A percentile compares a stretch with the other conserved stretches of the same genome.
Evolutionary conservation across 768 basidiomycete genomes (phyloP).

Genomic region (Xerocomellus amylosporus): DNA sequence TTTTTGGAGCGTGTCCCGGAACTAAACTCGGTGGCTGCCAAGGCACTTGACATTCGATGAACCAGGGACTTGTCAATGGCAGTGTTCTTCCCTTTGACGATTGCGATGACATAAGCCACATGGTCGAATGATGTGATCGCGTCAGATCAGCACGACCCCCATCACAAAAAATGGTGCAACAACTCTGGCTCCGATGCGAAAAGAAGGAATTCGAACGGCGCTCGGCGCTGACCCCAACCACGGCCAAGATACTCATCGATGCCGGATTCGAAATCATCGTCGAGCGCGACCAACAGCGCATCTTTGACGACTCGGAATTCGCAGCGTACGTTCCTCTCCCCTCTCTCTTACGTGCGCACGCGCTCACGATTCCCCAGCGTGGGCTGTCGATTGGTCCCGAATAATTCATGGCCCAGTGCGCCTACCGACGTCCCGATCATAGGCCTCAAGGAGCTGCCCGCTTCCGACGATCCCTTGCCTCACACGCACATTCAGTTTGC

Average conservation of each 20-base stretch:
- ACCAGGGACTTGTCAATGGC: too few species aligned
- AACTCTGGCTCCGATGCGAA: constrained; percentile 95
- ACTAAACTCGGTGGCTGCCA: too few species aligned
- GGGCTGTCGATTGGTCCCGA: constrained; percentile 82
- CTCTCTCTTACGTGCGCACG: not conserved
- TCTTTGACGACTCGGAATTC: constrained; percentile 92
- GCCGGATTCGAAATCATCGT: constrained; percentile 88
- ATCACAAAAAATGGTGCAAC: constrained; percentile 29
- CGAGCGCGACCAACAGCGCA: constrained; percentile 90
- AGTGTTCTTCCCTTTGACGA: not conserved
- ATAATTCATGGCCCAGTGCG: constrained; percentile 87
- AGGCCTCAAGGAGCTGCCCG: constrained; percentile 94
- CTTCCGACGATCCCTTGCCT: constrained; percentile 73
- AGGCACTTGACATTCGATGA: too few species aligned
- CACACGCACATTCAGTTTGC: constrained; percentile 99
- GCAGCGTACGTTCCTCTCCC: constrained; percentile 67
- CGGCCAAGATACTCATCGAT: constrained; percentile 82
- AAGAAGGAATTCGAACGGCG: constrained; percentile 94
- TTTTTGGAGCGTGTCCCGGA: too few species aligned
- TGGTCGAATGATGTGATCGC: not conserved
- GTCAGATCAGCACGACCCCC: not conserved
- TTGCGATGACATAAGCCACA: not conserved
- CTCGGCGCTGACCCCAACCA: constrained; percentile 89
- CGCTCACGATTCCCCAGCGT: constrained; percentile 48
- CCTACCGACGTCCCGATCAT: constrained; percentile 77